phyloP scores from a whole-genome alignment of 2,329 filamentous ascomycete genomes.

The Aspergillus fumigatiaffinis region DNA sequence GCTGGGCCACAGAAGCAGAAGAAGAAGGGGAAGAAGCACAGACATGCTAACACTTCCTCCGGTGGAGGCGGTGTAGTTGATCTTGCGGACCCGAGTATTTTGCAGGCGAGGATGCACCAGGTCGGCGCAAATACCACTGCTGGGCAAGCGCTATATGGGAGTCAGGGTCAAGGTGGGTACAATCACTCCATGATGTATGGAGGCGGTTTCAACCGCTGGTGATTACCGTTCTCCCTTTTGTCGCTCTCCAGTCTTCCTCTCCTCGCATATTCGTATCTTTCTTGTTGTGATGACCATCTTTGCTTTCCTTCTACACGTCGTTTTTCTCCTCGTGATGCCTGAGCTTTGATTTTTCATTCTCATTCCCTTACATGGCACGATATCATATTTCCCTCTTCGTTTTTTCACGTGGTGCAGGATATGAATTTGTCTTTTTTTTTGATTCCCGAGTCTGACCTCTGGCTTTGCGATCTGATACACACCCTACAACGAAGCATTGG shows the following conservation, averaged over 20 bases:
- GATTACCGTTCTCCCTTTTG: constrained; percentile 28
- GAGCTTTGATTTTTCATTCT: constrained; percentile 16
- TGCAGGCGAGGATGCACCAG: constrained; percentile 95
- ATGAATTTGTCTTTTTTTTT: constrained; percentile 17
- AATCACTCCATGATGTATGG: constrained; percentile 76
- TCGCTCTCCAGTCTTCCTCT: constrained; percentile 3
- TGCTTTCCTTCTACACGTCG: constrained; percentile 19
- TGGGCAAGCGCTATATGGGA: constrained; percentile 85
- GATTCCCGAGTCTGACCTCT: constrained; percentile 19
- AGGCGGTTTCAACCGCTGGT: constrained; percentile 67
- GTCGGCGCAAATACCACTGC: constrained; percentile 67
- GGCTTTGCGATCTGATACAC: constrained; percentile 19
- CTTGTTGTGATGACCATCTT: constrained; percentile 18
- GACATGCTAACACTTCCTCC: constrained; percentile 99
- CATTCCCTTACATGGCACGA: constrained; percentile 29
- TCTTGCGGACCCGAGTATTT: constrained; percentile 99
- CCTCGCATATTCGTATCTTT: constrained; percentile 7
- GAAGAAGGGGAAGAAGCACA: constrained; percentile 99
- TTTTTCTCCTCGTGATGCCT: constrained; percentile 9
- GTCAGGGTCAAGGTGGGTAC: constrained; percentile 90
- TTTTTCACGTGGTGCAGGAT: constrained; percentile 19
- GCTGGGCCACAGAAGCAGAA: constrained; percentile 89
- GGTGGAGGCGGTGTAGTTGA: constrained; percentile 99
- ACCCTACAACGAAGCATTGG: constrained; percentile 31
- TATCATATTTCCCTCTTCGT: constrained; percentile 24